Evolutionary conservation across 1,139 yeast genomes (phyloP), one percentile per base, ranked within the genome.

Genomic region (Candida anutae): DNA sequence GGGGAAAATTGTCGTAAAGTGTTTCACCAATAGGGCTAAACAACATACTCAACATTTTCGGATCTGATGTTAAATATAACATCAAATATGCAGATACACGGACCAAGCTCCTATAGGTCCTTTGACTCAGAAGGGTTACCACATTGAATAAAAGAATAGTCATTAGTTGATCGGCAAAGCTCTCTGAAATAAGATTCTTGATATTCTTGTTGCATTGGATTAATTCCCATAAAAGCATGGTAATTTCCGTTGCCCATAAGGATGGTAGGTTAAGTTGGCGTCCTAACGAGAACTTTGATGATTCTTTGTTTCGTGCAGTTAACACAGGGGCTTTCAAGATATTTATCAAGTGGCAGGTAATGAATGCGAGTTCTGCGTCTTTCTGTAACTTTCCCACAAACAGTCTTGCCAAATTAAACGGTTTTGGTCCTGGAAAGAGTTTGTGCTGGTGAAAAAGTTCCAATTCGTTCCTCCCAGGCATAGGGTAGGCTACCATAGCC

Each of bases 161-260:
- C 31, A 74, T 51, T 21, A 81, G 51, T 38, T 79, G 83, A 18
- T 69, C 61, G 6, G 74, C 67, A 35, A 62, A 64, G 25, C 64
- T 61, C 14, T 62, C 58, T 2, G 70, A 62, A 18, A 81, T 56
- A 31, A 69, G 56, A 6, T 55, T 46, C 36, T 67, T 66, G 40
- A 77, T 75, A 19, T 46, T 45, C 32, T 58, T 60, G 51, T 88
- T 88, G 40, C 87, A 77, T 47, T 83, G 93, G 22, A 74, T 56
- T 28, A 85, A 53, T 44, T 83, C 95, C 84, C 94, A 83, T 13
- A 81, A 45, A 6, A 88, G 48, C 52, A 81, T 66, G 4, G 74
- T 48, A 14, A 72, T 48, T 42, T 82, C 90, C 3, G 57, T 49
- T 3, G 73, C 50, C 74, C 81, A 68, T 2, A 64, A 41, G 0